Evolutionary conservation across 768 basidiomycete genomes (phyloP), one percentile per base, ranked within the genome.

Genomic region (Mycena capillaripes): DNA sequence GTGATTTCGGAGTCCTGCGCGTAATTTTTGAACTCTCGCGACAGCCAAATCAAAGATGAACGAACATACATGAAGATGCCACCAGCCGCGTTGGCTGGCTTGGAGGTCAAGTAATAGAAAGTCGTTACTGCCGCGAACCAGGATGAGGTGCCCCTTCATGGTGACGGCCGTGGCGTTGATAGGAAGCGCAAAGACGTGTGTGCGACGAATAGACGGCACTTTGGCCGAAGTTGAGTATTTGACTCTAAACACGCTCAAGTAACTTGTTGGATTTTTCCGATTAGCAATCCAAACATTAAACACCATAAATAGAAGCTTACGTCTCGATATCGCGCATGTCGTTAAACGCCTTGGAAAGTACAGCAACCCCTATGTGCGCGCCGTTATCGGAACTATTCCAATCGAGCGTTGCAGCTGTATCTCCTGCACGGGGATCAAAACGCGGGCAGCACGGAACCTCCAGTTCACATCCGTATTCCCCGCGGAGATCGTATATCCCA

Each of bases 361-460:
- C 42, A 3, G 16, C 74, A 21, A 75, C 11, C 12, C 17, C 56
- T 11, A 61, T 69, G 21, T 64, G 46, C 21, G 38, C 66, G 19
- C 74, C 74, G 42, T 71, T 75, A 63, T 75, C 70, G 23, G 23
- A 40, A 62, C 66, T 71, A 25, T 75, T 57, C 73, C 73, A 75
- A 11, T 50, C 60, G 19, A 75, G 50, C 19, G 34, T n/a, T 6
- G 62, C 17, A 3, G 40, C 34, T n/a, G 38, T 27, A 46, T 36
- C 32, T 46, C 55, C 66, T 25, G 60, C 53, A 4, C 27, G 42
- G 4, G 71, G 66, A 42, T 72, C 66, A 52, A 61, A 67, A 11
- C 46, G 65, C 66, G 59, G 14, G 55, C 46, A 48, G 44, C 17
- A 62, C 44, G 73, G 65, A 27, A 75, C 56, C 7, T 68, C 63